Evolutionary conservation across 257 asterid genomes (phyloP), one percentile per base, ranked within the genome.

Genomic region (Solanum infundibuliforme): DNA sequence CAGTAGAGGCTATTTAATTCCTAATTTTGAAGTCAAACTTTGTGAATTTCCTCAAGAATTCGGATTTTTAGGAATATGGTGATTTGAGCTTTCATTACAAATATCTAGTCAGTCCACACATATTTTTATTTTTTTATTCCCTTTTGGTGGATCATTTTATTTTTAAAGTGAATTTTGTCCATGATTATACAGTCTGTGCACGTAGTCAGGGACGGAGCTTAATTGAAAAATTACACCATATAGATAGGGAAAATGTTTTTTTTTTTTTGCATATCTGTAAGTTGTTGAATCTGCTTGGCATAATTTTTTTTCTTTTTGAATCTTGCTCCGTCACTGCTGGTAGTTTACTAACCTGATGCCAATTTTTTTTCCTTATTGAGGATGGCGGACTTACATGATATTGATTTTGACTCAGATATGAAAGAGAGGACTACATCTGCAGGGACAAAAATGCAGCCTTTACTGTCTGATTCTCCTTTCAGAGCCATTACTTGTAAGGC

Each of bases 401-500:
- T 39, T 2, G 27, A 12, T n/a, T 21, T 52, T 41, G 84, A 43
- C 65, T 77, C 9, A 43, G 25, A 25, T 25, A 43, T 7, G 65
- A 77, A 85, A 87, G 88, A 72, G 46, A 72, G 73, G 66, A 27
- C 75, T 88, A 86, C 25, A 52, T 83, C 90, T 73, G 86, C 43
- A 2, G 83, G 23, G 62, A 87, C 60, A 31, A 41, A 86, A 65
- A 16, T 79, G 65, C 38, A 79, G 39, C 16, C 65, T 43, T 43
- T 18, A 27, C 8, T 13, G 0, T 75, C 88, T 32, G 90, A 88
- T 84, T 86, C 92, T 60, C 88, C 72, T 38, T 7, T 83, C 12
- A 86, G 55, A 27, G 87, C 58, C 72, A 83, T 25, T 12, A 88
- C 83, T 86, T 94, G 98, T 86, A 95, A 91, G 89, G 97, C 94